Evolutionary conservation across 352 stramenopile species (phyloP), one percentile per base, ranked within the genome.

Genomic region (Pseudoperonospora humuli): DNA sequence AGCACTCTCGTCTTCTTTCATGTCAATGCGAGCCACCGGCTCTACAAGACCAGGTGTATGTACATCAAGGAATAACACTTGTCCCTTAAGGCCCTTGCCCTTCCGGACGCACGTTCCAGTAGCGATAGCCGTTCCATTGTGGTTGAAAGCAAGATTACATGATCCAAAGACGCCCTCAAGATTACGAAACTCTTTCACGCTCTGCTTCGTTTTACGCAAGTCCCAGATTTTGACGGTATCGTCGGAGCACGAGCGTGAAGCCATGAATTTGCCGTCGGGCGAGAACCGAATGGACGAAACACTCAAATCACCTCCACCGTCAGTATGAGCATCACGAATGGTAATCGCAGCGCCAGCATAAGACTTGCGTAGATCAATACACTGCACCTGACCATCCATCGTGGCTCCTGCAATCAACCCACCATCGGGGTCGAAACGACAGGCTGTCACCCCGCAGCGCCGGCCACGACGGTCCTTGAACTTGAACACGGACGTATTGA

Each of bases 211-310:
- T 18, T 87, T 83, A 33, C 78, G 75, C 23, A 90, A 29, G 55
- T 93, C 78, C 81, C 78, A 93, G 3, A 93, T 56, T 44, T 91
- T 93, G 31, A 93, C 54, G 2, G 55, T 87, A 41, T 91, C 76
- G 24, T 93, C 81, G 4, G 70, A 56, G 34, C 75, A 88, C 1
- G 78, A 83, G 3, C 81, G 75, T 2, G 81, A 85, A 1, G 72
- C 81, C 15, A 91, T 45, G 4, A 67, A 60, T 24, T 66, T 71
- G 11, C 66, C 62, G 32, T 89, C 76, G 14, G 77, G 64, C 2
- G 81, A 85, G 57, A 93, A 91, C 3, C 71, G 69, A 10, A 93
- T 65, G 17, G 61, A 71, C 15, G 78, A 87, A 42, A 93, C 75
- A 14, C 71, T 64, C 5, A 90, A 42, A 29, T 89, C 80, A 28